phyloP scores from a whole-genome alignment of 176 grass and related monocot genomes.

The Oryza nivara region DNA sequence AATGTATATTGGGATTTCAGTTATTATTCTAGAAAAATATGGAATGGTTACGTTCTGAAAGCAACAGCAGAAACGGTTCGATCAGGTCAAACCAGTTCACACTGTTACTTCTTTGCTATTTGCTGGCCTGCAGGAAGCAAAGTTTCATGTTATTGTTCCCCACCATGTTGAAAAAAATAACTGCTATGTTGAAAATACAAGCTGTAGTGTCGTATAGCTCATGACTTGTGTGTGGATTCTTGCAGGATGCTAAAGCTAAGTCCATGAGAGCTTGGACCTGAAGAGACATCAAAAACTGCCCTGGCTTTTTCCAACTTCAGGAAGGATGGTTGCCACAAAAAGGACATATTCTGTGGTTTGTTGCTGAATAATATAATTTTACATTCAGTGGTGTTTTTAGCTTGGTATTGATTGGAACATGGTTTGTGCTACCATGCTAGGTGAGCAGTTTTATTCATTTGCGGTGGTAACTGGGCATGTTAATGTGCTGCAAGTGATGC shows the following conservation, averaged over 20 bases:
- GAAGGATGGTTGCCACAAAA: neutral
- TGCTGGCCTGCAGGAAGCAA: neutral
- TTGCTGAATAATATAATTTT: no score
- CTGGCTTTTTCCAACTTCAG: neutral
- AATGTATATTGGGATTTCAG: neutral
- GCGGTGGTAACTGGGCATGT: neutral
- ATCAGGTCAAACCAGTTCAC: neutral
- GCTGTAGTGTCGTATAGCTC: neutral
- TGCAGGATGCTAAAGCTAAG: neutral
- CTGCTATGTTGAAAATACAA: constrained; percentile 1
- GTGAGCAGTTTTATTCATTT: neutral
- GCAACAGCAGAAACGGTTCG: neutral
- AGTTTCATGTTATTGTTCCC: neutral
- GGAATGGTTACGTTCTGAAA: neutral
- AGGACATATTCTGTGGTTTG: neutral
- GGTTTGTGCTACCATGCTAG: neutral
- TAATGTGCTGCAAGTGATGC: neutral
- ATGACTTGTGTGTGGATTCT: neutral
- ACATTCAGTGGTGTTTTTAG: no score
- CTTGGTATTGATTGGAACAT: neutral
- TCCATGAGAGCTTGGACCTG: neutral
- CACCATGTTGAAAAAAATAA: neutral
- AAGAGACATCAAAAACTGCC: neutral
- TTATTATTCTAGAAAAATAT: neutral
- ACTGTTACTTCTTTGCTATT: neutral